These are phyloP conservation scores for Salix caprea DNA, from an alignment of 345 rosid species.

Conservation along the genomic window DNA sequence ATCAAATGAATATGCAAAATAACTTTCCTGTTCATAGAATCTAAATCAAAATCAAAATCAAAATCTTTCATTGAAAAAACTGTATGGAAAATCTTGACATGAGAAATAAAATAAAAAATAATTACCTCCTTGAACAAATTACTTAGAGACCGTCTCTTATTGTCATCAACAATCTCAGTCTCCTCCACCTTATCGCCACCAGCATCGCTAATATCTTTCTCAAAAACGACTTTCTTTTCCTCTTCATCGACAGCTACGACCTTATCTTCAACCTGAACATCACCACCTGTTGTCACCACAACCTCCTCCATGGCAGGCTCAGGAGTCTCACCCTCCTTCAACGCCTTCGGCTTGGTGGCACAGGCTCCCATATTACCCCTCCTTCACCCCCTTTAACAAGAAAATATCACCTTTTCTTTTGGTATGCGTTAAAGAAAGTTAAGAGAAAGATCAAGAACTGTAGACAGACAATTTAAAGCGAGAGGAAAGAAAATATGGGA, in stretches of 20 bases:
- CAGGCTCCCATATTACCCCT: slow-evolving; percentile 42
- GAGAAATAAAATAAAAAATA: too few relatives aligned
- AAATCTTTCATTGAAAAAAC: too few relatives aligned
- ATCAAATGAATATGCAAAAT: too few relatives aligned
- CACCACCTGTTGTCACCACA: slow-evolving; percentile 8
- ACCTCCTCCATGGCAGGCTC: slow-evolving; percentile 14
- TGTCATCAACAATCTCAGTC: slow-evolving; percentile 25
- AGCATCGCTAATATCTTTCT: slow-evolving; percentile 6
- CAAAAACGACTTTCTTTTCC: slow-evolving; percentile 24
- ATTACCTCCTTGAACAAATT: slow-evolving; percentile 30
- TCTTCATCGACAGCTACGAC: slow-evolving; percentile 10
- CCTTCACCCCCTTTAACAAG: too few relatives aligned
- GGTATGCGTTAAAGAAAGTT: too few relatives aligned
- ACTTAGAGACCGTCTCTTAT: slow-evolving; percentile 36
- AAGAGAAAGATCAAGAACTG: too few relatives aligned
- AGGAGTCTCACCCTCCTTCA: slow-evolving; percentile 29
- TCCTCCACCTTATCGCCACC: slow-evolving; percentile 6
- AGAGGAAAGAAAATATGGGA: too few relatives aligned
- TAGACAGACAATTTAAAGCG: too few relatives aligned
- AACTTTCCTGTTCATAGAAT: too few relatives aligned
- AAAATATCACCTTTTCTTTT: not conserved
- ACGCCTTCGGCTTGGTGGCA: slow-evolving; percentile 46
- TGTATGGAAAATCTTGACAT: too few relatives aligned
- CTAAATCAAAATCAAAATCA: too few relatives aligned
- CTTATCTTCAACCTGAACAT: not conserved